These are phyloP conservation scores for Blastocystis sp. DNA, from an alignment of 352 stramenopile genomes.

Conservation along the genomic window DNA sequence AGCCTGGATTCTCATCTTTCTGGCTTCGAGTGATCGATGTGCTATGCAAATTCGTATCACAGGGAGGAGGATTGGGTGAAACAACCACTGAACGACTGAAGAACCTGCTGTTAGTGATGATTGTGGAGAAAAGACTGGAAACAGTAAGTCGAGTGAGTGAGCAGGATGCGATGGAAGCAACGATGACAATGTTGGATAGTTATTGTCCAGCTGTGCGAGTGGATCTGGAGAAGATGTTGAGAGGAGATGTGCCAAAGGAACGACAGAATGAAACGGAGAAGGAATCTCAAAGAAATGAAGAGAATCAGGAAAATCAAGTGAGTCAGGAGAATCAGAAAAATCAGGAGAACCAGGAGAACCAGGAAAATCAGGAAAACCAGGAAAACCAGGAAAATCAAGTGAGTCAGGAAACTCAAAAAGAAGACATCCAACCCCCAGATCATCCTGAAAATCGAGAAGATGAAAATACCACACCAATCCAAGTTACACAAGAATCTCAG, in stretches of 20 bases:
- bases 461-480: neutral
- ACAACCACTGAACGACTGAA: conserved; percentile 48
- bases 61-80: conserved; percentile 8
- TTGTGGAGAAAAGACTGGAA: conserved; percentile 31
- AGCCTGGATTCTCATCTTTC: conserved; percentile 29
- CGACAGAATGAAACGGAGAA: neutral
- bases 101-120: conserved; percentile 53
- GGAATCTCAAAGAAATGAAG: neutral
- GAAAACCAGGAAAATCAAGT: neutral
- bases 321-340: neutral
- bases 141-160: neutral
- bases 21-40: conserved; percentile 52
- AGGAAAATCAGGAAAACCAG: neutral
- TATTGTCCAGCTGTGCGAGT: conserved; percentile 23
- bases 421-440: neutral
- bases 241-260: neutral
- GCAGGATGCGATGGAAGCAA: conserved; percentile 41
- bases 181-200: conserved; percentile 50
- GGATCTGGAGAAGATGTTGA: conserved; percentile 24
- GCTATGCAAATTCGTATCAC: neutral
- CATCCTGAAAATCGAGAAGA: neutral
- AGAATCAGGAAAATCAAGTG: neutral
- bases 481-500: neutral
- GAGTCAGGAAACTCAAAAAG: neutral
- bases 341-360: neutral